phyloP scores from a whole-genome alignment of 345 rosid genomes.

The Populus deltoides region DNA sequence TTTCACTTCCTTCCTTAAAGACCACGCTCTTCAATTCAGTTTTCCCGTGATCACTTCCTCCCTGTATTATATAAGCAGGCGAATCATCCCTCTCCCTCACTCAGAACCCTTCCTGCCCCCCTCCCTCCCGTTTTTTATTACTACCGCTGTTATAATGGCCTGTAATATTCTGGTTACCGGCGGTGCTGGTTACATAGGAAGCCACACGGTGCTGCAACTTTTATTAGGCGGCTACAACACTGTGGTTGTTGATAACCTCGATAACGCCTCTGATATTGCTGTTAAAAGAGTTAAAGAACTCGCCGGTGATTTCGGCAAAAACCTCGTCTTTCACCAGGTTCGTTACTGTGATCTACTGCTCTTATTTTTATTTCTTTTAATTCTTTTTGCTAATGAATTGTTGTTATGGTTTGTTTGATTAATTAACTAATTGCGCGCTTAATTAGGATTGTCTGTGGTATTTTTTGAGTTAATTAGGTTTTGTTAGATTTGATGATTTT shows the following conservation, averaged over 20 bases:
- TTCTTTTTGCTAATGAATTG: not conserved
- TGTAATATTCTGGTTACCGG: conserved; percentile 74
- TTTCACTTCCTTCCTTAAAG: not conserved
- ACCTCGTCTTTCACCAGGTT: conserved; percentile 73
- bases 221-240: conserved; percentile 59
- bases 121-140: not conserved
- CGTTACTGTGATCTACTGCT: not conserved
- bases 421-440: not conserved
- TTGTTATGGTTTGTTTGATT: not conserved
- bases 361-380: not conserved
- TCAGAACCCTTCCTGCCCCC: not conserved
- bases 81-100: not conserved
- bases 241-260: conserved; percentile 86
- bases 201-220: conserved; percentile 92
- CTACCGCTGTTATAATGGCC: conserved; percentile 28
- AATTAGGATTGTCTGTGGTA: not conserved
- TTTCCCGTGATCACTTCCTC: not conserved
- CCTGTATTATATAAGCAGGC: not conserved
- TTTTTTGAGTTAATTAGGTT: not conserved
- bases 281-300: conserved; percentile 62
- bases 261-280: conserved; percentile 65
- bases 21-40: not conserved
- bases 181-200: conserved; percentile 98
- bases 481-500: not conserved
- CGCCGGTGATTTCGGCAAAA: conserved; percentile 51